These are phyloP conservation scores for Starmera quercuum DNA, from an alignment of 805 yeast genomes.

Conservation along the genomic window DNA sequence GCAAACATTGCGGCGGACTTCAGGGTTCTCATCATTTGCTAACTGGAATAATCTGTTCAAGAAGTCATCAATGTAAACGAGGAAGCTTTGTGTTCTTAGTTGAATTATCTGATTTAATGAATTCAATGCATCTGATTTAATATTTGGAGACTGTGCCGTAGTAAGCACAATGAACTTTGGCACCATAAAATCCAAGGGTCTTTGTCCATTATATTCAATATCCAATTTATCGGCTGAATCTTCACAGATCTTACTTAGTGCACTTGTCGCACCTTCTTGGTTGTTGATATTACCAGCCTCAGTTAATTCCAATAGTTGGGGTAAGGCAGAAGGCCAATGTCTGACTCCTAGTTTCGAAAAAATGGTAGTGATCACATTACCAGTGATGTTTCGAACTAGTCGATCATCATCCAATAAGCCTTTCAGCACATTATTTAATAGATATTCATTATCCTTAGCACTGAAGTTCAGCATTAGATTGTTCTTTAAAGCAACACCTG, in stretches of 20 bases:
- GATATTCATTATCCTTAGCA: slow-evolving; percentile 23
- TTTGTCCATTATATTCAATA: slow-evolving; percentile 51
- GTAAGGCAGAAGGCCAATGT: slow-evolving; percentile 70
- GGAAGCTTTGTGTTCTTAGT: slow-evolving; percentile 56
- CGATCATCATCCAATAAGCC: slow-evolving; percentile 45
- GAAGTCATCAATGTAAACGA: slow-evolving; percentile 58
- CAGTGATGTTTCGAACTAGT: slow-evolving; percentile 82
- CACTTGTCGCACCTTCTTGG: slow-evolving; percentile 68
- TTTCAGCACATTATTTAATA: slow-evolving; percentile 28
- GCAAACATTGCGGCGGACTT: slow-evolving; percentile 70
- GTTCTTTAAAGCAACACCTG: slow-evolving; percentile 83
- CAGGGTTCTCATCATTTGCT: slow-evolving; percentile 53
- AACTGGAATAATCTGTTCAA: slow-evolving; percentile 57
- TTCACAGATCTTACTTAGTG: slow-evolving; percentile 84
- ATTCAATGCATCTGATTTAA: slow-evolving; percentile 55
- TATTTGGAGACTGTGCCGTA: slow-evolving; percentile 32
- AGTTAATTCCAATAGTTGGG: slow-evolving; percentile 57
- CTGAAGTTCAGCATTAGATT: slow-evolving; percentile 39
- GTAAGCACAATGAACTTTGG: slow-evolving; percentile 54
- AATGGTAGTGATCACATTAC: slow-evolving; percentile 80
- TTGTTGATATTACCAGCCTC: slow-evolving; percentile 34
- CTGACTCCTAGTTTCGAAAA: slow-evolving; percentile 61
- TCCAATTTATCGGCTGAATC: slow-evolving; percentile 68
- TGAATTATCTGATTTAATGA: slow-evolving; percentile 75
- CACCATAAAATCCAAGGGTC: slow-evolving; percentile 63